These are phyloP conservation scores for Scenedesmus sp. DNA, from an alignment of 163 green algal species.

Conservation along the genomic window DNA sequence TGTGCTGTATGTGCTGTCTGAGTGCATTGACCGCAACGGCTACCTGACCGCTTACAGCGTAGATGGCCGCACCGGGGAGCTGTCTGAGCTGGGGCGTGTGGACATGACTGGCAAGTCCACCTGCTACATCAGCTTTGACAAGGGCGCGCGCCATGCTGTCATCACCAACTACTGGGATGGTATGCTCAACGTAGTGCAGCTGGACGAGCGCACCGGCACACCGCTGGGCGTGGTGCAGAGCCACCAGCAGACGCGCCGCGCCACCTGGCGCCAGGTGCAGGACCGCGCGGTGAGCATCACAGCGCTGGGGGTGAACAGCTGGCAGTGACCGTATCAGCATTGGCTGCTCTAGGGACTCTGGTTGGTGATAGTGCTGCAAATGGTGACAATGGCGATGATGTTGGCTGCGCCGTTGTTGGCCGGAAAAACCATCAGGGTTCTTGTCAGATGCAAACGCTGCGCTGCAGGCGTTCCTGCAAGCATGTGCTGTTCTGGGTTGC, in stretches of 20 bases:
- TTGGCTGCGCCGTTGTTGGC: too few relatives aligned
- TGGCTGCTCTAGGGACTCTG: too few relatives aligned
- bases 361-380: too few relatives aligned
- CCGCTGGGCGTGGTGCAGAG: constrained; percentile 45
- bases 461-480: too few relatives aligned
- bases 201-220: neutral
- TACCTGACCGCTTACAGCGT: constrained; percentile 49
- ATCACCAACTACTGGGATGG: constrained; percentile 58
- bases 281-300: constrained; percentile 21
- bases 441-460: too few relatives aligned
- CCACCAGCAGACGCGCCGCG: constrained; percentile 48
- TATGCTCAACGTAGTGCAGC: constrained; percentile 44
- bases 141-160: constrained; percentile 37
- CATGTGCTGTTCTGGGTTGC: too few relatives aligned
- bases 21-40: constrained; percentile 49
- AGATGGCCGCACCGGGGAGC: neutral
- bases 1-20: constrained; percentile 55
- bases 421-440: too few relatives aligned
- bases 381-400: too few relatives aligned
- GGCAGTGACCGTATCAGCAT: too few relatives aligned
- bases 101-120: constrained; percentile 48
- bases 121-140: constrained; percentile 53
- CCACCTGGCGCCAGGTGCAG: constrained; percentile 50
- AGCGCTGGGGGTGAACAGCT: neutral
- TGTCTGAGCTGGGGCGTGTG: constrained; percentile 25